phyloP scores from a whole-genome alignment of 225 moss, liverwort and hornwort species.

The Physcomitrellopsis africana region DNA sequence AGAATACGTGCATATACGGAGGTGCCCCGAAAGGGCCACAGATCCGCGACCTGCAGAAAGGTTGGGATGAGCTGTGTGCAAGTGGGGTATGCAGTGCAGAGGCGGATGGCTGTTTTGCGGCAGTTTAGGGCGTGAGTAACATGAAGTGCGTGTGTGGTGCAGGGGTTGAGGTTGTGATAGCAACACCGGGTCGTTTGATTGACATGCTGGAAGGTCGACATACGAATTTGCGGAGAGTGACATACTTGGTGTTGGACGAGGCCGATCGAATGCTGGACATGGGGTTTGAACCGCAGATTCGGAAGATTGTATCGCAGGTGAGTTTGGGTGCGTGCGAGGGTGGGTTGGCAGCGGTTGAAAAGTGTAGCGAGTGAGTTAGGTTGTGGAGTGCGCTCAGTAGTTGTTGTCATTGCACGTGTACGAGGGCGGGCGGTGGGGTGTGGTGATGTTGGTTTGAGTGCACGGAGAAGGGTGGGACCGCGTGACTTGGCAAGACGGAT shows the following conservation, averaged over 20 bases:
- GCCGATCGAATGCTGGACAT: conserved; percentile 81
- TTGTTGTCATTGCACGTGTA: too few relatives aligned
- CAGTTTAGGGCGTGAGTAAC: not conserved
- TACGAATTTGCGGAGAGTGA: conserved; percentile 73
- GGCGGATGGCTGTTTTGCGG: not conserved
- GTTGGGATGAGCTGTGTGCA: conserved; percentile 11
- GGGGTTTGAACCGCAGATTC: conserved; percentile 82
- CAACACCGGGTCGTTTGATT: conserved; percentile 65
- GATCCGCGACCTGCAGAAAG: conserved; percentile 77
- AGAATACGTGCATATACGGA: conserved; percentile 78
- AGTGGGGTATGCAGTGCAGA: not conserved
- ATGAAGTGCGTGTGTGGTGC: conserved; percentile 8
- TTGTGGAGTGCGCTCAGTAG: too few relatives aligned
- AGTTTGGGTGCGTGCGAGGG: conserved; percentile 1
- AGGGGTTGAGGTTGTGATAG: conserved; percentile 78
- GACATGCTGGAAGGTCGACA: conserved; percentile 78
- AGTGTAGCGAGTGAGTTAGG: too few relatives aligned
- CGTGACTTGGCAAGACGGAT: too few relatives aligned
- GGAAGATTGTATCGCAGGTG: conserved; percentile 87
- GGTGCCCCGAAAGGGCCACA: conserved; percentile 81
- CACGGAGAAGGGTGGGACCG: too few relatives aligned
- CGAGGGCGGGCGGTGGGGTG: too few relatives aligned
- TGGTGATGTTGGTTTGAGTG: too few relatives aligned
- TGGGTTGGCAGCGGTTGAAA: too few relatives aligned
- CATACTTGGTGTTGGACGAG: conserved; percentile 75